Base-by-base conservation (phyloP, 2,329 filamentous ascomycete species). In the Dothistroma septosporum region DNA sequence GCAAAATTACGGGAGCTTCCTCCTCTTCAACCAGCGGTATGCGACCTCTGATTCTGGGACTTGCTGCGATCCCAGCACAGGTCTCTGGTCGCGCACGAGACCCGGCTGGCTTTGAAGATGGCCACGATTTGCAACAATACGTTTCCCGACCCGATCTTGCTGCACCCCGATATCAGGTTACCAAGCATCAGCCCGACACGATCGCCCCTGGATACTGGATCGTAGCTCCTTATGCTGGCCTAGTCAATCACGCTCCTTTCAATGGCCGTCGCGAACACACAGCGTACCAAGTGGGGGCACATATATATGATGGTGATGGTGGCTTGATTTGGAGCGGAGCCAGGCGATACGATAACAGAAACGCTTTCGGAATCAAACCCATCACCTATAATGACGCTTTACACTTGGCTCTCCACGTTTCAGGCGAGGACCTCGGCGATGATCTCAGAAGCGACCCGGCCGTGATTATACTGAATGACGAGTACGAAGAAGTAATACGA, bases 331-430 rank as follows among this genome's bases (percentile, higher is more conserved):
- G 47, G 47, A 28, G 22, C 47, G 47, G 47, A 11, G 47, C 47
- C 11, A 14, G 1, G 19, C 2, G 37, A n/a, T 61, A 58, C 55
- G n/a, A 32, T 37, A 61, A 61, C n/a, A 41, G 32, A 14, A 61
- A 58, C 37, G 24, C 50, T 41, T 64, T 61, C 47, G 56, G 53
- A 59, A 61, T 64, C 61, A 75, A 94, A 96, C 52, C 82, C 79
- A 0, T 85, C 90, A 76, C 97, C 92, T 63, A 91, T 85, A 1
- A 96, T 86, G 0, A 93, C 92, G 0, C 92, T 92, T 70, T 97
- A 91, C 16, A 95, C 89, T 74, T 97, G 92, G 33, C 58, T 21
- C 57, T 63, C 24, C 58, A 50, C 44, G 21, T 63, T 14, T 28
- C 46, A 21, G 54, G 49, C 10, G 55, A 60, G 21, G 55, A 60